Base-by-base conservation (phyloP, 371 early-diverging fungal species). In the Haplosporangium sp. region DNA sequence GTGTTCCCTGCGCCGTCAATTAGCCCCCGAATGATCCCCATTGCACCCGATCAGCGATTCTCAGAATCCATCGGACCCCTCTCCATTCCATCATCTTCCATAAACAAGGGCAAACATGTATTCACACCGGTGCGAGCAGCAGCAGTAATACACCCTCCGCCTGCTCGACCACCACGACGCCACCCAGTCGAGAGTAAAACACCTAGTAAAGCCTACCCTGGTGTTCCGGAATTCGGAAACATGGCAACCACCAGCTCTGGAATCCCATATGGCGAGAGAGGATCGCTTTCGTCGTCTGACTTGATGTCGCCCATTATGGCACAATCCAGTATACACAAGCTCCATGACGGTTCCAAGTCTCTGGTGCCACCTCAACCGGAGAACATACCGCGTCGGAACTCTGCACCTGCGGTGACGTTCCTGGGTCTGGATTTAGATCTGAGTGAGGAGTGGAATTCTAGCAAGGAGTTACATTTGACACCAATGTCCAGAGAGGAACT, bases 131-230 rank as follows among this genome's bases (percentile, higher is more conserved):
- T 59, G 51, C 11, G 45, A 20, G 14, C 66, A 41, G 38, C 21
- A 29, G 21, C 59, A 16, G 5, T 43, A 42, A 9, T n/a, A 1
- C 23, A 13, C 14, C 14, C 37, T 55, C 64, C 64, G 20, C 64
- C 64, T n/a, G 48, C 18, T 20, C 55, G 64, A 20, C 64, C 64
- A n/a, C 55, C 56, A 1, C 42, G 64, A 4, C 55, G 55, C n/a
- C 64, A 23, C 16, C 64, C 64, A 20, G 23, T 63, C 48, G 45
- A 52, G 12, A 10, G 12, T 16, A 55, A 29, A 52, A 51, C 41
- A 12, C 23, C 42, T 18, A 8, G 20, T 16, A 50, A 50, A 50
- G 50, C 20, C 50, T 6, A 18, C 50, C 4, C 18, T 50, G 18
- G 50, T 20, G 20, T 16, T 20, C n/a, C 50, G 7, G 18, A 18